Evolutionary conservation across 2,329 filamentous ascomycete genomes (phyloP), one percentile per base, ranked within the genome.

Genomic region (Colletotrichum lentis): DNA sequence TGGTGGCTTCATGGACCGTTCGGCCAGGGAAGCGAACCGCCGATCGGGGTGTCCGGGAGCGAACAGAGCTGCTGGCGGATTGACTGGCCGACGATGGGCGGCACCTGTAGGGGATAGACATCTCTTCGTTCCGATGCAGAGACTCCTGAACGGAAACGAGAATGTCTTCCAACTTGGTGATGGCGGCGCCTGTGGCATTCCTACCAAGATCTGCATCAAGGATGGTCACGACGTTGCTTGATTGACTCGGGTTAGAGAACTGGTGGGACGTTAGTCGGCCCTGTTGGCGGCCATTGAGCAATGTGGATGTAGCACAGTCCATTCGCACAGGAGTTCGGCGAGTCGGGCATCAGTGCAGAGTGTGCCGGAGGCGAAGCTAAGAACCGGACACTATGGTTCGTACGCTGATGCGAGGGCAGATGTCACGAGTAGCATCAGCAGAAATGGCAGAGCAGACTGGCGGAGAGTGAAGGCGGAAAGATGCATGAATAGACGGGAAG

Each of bases 131-230:
- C 52, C 81, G 77, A n/a, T 78, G 63, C 7, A 89, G 76, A 14
- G 79, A 82, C 59, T 87, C 83, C 8, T 83, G 71, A 56, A 89
- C 82, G 0, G 73, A 73, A 64, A 85, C 82, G 18, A 90, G 80
- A 24, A 89, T 83, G 5, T 78, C 76, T 73, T 90, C 87, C 49
- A 90, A 86, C 62, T 81, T 84, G 50, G 79, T 74, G 31, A 88
- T 82, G 16, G 85, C 80, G 14, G 68, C 49, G 0, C 74, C 76
- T 2, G 71, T 64, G 27, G 74, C 67, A 22, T 52, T 52, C 18
- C 57, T 46, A 10, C 61, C 56, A 10, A 47, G 39, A n/a, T 49
- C 52, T 8, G 47, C 62, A n/a, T 64, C 44, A 7, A 55, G 57
- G 24, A 70, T 47, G 49, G 31, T 43, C 37, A 70, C 69, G n/a